Percentiles rank a stretch among this genome's conserved stretches.
phyloP scores from a whole-genome alignment of 768 basidiomycete genomes.

The Xerocomus potaroensis region DNA sequence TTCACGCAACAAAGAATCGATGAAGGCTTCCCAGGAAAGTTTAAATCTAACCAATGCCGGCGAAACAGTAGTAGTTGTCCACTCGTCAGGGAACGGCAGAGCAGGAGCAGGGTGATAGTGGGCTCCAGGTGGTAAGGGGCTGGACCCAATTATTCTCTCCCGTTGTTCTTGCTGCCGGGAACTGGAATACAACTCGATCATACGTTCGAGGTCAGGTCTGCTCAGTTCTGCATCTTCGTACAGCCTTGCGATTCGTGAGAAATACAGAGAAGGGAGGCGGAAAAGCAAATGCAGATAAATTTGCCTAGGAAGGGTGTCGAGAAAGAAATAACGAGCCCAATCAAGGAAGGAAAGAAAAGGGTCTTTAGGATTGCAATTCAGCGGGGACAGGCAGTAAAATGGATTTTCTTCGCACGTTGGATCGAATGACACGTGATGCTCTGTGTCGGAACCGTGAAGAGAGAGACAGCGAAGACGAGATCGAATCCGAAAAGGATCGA shows the following conservation, averaged over 20 bases:
- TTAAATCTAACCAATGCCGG: conserved; percentile 64
- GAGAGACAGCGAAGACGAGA: conserved; percentile 20
- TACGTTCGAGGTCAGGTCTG: conserved; percentile 61
- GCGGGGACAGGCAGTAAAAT: conserved; percentile 19
- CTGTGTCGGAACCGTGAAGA: conserved; percentile 19
- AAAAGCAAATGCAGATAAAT: conserved; percentile 48
- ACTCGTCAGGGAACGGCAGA: conserved; percentile 51
- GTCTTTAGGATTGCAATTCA: conserved; percentile 12
- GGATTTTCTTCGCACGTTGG: conserved; percentile 19
- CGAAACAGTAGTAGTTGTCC: conserved; percentile 48
- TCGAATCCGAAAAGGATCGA: conserved; percentile 47
- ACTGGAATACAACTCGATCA: conserved; percentile 36
- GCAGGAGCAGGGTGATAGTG: conserved; percentile 16
- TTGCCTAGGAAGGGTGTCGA: conserved; percentile 41
- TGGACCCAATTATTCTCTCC: conserved; percentile 12
- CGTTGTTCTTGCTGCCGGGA: conserved; percentile 13
- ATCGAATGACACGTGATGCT: conserved; percentile 16
- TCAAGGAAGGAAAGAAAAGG: conserved; percentile 16
- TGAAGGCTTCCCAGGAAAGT: conserved; percentile 64
- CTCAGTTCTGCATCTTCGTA: conserved; percentile 79
- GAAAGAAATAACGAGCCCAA: conserved; percentile 22
- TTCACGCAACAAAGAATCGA: conserved; percentile 64
- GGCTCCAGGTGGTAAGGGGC: conserved; percentile 28
- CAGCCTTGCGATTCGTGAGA: conserved; percentile 69
- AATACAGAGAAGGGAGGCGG: conserved; percentile 74